A percentile compares a stretch with the other conserved stretches of the same genome.
Evolutionary conservation across 2,329 filamentous ascomycete species (phyloP).

Genomic region (Talaromyces marneffei): DNA sequence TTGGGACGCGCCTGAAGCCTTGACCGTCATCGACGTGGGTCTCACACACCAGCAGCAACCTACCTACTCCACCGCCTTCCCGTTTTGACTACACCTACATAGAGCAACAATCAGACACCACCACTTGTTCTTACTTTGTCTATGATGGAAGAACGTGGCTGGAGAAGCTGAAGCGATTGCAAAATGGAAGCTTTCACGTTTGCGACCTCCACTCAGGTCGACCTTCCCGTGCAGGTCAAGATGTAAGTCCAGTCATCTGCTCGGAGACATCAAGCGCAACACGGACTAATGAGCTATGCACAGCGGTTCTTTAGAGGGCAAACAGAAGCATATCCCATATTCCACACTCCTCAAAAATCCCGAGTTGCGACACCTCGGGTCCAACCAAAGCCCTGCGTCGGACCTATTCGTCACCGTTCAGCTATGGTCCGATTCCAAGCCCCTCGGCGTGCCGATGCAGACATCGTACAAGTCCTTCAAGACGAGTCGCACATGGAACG

Average conservation of each 20-base stretch:
- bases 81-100: neutral
- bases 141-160: conserved; percentile 1
- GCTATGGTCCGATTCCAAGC: conserved; percentile 93
- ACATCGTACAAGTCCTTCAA: conserved; percentile 91
- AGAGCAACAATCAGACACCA: neutral
- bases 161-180: neutral
- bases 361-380: conserved; percentile 79
- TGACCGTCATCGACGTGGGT: neutral
- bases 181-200: conserved; percentile 94
- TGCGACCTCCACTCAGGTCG: conserved; percentile 77
- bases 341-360: conserved; percentile 73
- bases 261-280: conserved; percentile 5
- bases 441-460: conserved; percentile 83
- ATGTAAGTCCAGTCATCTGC: conserved; percentile 42
- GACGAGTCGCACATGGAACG: conserved; percentile 70
- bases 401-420: conserved; percentile 92
- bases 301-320: conserved; percentile 71
- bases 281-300: conserved; percentile 1
- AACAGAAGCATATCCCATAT: conserved; percentile 66
- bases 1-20: neutral
- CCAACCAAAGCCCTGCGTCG: conserved; percentile 73
- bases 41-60: too few species aligned
- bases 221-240: conserved; percentile 62
- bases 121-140: neutral
- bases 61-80: neutral